A percentile compares a stretch with the other conserved stretches of the same genome.
Conservation (phyloP, 2,329 filamentous ascomycete species). For the Pseudocercospora crystallina region DNA sequence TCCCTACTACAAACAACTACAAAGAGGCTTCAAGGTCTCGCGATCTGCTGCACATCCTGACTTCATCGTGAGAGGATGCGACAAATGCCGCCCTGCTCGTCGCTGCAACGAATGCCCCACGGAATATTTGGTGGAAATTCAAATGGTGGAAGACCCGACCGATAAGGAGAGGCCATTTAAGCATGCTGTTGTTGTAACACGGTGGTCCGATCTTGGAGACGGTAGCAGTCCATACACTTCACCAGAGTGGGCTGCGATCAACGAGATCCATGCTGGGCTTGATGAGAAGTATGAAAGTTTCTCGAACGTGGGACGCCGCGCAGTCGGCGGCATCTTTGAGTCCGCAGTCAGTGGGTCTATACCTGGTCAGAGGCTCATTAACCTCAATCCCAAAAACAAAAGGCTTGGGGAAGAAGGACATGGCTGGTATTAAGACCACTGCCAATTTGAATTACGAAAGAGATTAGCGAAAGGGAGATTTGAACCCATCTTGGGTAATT, state of each 20-base stretch:
- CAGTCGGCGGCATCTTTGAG: conserved; percentile 61
- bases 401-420: conserved; percentile 56
- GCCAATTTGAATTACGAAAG: not conserved
- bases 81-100: conserved; percentile 58
- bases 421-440: conserved; percentile 45
- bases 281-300: conserved; percentile 54
- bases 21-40: conserved; percentile 39
- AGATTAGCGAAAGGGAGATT: too few species aligned
- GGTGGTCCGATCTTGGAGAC: conserved; percentile 63
- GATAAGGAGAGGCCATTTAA: conserved; percentile 53
- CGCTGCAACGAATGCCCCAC: conserved; percentile 62
- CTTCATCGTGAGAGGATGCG: conserved; percentile 54
- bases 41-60: conserved; percentile 39
- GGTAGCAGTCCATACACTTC: conserved; percentile 49
- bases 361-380: conserved; percentile 58
- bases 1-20: conserved; percentile 44
- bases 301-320: conserved; percentile 51
- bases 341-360: conserved; percentile 53
- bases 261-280: conserved; percentile 39
- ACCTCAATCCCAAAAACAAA: conserved; percentile 57
- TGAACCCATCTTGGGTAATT: too few species aligned
- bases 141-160: conserved; percentile 55
- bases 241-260: conserved; percentile 58
- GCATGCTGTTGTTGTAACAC: conserved; percentile 59
- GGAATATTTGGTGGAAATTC: conserved; percentile 62